Evolutionary conservation across 768 basidiomycete species (phyloP).

Genomic region (Guyanaporus albipodus): DNA sequence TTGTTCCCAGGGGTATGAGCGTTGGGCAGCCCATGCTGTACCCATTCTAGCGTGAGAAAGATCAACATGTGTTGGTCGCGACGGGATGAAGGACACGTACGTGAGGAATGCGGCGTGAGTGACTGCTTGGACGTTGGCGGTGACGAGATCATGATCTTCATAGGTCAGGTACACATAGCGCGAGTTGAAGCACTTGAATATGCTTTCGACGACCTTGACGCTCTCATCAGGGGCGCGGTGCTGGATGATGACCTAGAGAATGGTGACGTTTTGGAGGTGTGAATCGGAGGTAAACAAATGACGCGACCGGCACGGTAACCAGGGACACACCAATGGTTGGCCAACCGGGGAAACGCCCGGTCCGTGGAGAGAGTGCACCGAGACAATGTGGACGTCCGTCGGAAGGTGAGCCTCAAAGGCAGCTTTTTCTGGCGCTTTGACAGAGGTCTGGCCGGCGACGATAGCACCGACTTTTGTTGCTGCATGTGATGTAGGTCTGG

Average conservation of each 20-base stretch:
- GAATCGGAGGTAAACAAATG: background rate
- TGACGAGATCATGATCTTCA: constrained; percentile 93
- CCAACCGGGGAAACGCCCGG: constrained; percentile 84
- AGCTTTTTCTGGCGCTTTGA: constrained; percentile 87
- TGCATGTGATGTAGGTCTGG: constrained; percentile 22
- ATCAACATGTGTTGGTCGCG: constrained; percentile 6
- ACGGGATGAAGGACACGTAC: constrained; percentile 39
- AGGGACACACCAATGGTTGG: constrained; percentile 74
- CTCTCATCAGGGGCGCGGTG: constrained; percentile 77
- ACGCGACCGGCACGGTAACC: background rate
- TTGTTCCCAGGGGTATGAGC: constrained; percentile 91
- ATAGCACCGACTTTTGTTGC: constrained; percentile 91
- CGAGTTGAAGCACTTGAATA: constrained; percentile 75
- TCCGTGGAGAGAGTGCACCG: constrained; percentile 92
- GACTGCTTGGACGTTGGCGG: constrained; percentile 97
- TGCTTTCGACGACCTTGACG: constrained; percentile 72
- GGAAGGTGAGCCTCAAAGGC: constrained; percentile 92
- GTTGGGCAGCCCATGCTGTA: constrained; percentile 82
- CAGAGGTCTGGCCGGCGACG: constrained; percentile 94
- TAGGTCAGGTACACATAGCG: constrained; percentile 93
- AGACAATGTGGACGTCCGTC: constrained; percentile 81
- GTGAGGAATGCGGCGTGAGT: constrained; percentile 97
- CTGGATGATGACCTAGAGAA: constrained; percentile 74
- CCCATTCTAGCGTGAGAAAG: constrained; percentile 71
- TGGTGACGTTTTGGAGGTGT: too few relatives aligned